These are phyloP conservation scores for Baeospora myosura DNA, from an alignment of 1,284 basidiomycete species.

Conservation along the genomic window DNA sequence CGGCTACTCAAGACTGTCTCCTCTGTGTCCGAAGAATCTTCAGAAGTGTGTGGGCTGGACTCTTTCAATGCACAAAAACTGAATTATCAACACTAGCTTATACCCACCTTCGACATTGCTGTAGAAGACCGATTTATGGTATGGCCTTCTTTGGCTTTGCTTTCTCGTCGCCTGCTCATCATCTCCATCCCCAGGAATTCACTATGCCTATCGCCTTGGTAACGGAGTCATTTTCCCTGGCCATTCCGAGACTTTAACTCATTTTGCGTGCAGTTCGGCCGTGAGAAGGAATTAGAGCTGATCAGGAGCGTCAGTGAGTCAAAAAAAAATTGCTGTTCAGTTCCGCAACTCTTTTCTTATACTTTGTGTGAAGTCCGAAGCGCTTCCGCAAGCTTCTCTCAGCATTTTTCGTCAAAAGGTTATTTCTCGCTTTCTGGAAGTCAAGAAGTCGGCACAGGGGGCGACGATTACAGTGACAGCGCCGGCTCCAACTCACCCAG, in stretches of 20 bases:
- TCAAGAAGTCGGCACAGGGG: constrained; percentile 23
- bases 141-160: too few relatives aligned
- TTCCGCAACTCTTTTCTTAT: constrained; percentile 1
- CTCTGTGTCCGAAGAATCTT: constrained; percentile 46
- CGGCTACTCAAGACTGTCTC: constrained; percentile 52
- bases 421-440: constrained; percentile 31
- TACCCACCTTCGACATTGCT: constrained; percentile 59
- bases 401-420: constrained; percentile 39
- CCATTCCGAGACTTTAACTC: constrained; percentile 7
- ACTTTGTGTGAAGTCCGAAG: constrained; percentile 35
- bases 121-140: constrained; percentile 56
- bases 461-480: constrained; percentile 5
- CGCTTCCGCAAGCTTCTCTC: constrained; percentile 55
- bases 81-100: constrained; percentile 35
- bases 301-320: constrained; percentile 56
- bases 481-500: constrained; percentile 3
- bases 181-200: constrained; percentile 41
- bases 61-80: constrained; percentile 7
- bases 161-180: constrained; percentile 14
- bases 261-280: constrained; percentile 47
- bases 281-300: constrained; percentile 59
- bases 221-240: constrained; percentile 10
- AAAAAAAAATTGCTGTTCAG: not conserved
- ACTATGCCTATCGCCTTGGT: constrained; percentile 60
- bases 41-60: constrained; percentile 35